Evolutionary conservation across 2,329 filamentous ascomycete genomes (phyloP), one percentile per base, ranked within the genome.

Genomic region (Neurospora sp.): DNA sequence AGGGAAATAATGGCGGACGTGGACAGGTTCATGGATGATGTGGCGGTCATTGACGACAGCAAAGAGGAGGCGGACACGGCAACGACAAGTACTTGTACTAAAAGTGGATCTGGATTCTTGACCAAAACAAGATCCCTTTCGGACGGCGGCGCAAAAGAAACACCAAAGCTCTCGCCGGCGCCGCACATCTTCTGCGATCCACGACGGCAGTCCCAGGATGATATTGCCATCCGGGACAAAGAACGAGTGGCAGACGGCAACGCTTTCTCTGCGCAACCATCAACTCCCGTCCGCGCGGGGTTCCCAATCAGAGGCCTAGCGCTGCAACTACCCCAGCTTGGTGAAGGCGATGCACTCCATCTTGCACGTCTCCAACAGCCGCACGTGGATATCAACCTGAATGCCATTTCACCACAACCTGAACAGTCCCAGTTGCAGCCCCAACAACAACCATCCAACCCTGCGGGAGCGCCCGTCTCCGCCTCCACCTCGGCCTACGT

Each of bases 211-310:
- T 89, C 87, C 70, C 91, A 91, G 78, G 89, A 92, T 80, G 90
- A 92, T 76, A 88, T 84, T 76, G 83, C 83, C 69, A 81, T 91
- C 70, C 79, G 81, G 62, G 79, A 82, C 74, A 80, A 74, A 76
- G 78, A 75, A 74, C 52, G 52, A 62, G 52, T 33, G 52, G 52
- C 52, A 62, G 23, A 62, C 52, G 28, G 28, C 52, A 62, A 62
- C 52, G 15, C 52, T n/a, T 62, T 62, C 28, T 62, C 52, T 36
- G 52, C 23, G 52, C 52, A 62, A 62, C 77, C 91, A n/a, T 86
- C 86, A 66, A 96, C 92, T 8, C 92, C 93, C n/a, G 86, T 88
- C 71, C 86, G 91, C 72, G 85, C 89, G 67, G 87, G 87, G 62
- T 86, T 90, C 72, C 83, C 88, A 67, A 78, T 84, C 41, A 86